Base-by-base conservation (phyloP, 164 flowering plant species). In the Magnolia officinalis region DNA sequence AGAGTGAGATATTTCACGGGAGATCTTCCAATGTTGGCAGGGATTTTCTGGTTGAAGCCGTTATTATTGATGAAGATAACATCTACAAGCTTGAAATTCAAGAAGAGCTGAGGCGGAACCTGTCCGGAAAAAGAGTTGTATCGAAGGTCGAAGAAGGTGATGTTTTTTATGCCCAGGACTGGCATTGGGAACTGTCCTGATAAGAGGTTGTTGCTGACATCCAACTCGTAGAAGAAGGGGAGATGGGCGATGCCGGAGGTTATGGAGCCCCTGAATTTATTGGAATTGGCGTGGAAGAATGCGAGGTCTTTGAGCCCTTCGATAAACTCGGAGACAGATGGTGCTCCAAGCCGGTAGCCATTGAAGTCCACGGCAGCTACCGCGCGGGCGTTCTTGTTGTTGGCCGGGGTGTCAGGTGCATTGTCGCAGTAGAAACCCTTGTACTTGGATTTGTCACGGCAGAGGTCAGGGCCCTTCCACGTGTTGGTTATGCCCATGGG, bases 401-500 rank as follows among this genome's bases (percentile, higher is more conserved):
- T 85, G 0, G 90, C 91, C 1, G 89, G 86, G 72, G 83, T 83
- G 76, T 87, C 86, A 0, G 91, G 95, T 2, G 89, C 86, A 61
- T 26, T 37, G 24, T 81, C 87, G 67, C 92, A 91, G 83, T 21
- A 84, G 83, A 87, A 88, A 69, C 95, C 95, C 26, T 16, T 83
- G 90, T 89, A 89, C 0, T 23, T 70, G 74, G 37, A 65, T 11
- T 55, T 55, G 61, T 8, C 16, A 16, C 61, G 61, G 82, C 95
- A 89, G 8, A 89, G 69, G 74, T 91, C 83, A 0, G 86, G 4
- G 8, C 95, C 95, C 1, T 74, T 75, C 95, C 95, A 91, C 0
- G 89, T 84, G 2, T 59, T 11, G 37, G 92, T 87, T 70, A 85
- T 66, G 23, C 66, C 55, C 0, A 82, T 51, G 6, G 92, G 93